A percentile compares a stretch with the other conserved stretches of the same genome.
These are phyloP conservation scores for Tricholoma saponaceum DNA, from an alignment of 768 basidiomycete genomes.

Conservation along the genomic window DNA sequence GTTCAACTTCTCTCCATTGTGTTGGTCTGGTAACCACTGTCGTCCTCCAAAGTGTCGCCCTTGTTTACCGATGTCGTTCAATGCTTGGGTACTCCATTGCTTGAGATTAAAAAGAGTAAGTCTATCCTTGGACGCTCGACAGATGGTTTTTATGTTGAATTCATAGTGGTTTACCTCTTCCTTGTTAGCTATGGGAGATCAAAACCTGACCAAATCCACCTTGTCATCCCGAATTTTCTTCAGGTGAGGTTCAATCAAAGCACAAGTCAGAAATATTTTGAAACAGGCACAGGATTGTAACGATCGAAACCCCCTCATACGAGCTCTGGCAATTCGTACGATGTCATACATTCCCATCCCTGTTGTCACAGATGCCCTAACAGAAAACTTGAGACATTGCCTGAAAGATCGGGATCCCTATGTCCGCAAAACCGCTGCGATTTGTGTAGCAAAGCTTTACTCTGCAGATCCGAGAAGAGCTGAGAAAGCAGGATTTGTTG, in stretches of 20 bases:
- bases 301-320: slow-evolving; percentile 94
- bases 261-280: slow-evolving; percentile 5
- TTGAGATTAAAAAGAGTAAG: slow-evolving; percentile 99
- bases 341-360: slow-evolving; percentile 99
- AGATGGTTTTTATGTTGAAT: neutral
- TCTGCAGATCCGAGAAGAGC: slow-evolving; percentile 82
- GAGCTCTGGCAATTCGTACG: slow-evolving; percentile 94
- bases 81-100: slow-evolving; percentile 88
- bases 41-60: slow-evolving; percentile 67
- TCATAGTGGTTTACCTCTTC: slow-evolving; percentile 93
- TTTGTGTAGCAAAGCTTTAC: slow-evolving; percentile 96
- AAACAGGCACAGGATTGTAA: slow-evolving; percentile 71
- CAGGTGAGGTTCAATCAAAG: slow-evolving; percentile 46
- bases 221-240: slow-evolving; percentile 87
- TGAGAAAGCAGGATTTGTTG: slow-evolving; percentile 88
- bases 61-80: slow-evolving; percentile 95
- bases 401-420: slow-evolving; percentile 95
- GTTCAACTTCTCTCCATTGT: slow-evolving; percentile 33
- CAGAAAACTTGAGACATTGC: slow-evolving; percentile 89
- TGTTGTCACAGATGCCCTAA: slow-evolving; percentile 76
- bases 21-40: slow-evolving; percentile 18
- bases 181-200: slow-evolving; percentile 94
- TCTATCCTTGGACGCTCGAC: neutral
- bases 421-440: slow-evolving; percentile 97
- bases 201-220: slow-evolving; percentile 89